phyloP scores from a whole-genome alignment of 768 basidiomycete species.

The Mycena vitilis region DNA sequence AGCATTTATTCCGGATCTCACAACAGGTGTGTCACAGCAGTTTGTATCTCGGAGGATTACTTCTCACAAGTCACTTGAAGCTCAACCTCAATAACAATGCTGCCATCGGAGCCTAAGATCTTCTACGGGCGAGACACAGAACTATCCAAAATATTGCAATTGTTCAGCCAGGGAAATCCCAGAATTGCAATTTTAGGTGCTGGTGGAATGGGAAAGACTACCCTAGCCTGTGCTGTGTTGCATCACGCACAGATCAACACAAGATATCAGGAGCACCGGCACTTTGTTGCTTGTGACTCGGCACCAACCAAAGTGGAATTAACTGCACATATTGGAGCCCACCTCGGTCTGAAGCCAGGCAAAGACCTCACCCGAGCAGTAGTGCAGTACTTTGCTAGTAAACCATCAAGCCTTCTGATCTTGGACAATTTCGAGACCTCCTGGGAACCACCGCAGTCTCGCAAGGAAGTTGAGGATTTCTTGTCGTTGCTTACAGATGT shows the following conservation, averaged over 20 bases:
- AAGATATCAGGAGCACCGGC: not conserved
- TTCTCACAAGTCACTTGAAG: not conserved
- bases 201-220: slow-evolving; percentile 16
- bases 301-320: not conserved
- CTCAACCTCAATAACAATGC: slow-evolving; percentile 6
- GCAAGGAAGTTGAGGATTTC: slow-evolving; percentile 4
- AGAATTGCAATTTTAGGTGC: slow-evolving; percentile 14
- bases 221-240: not conserved
- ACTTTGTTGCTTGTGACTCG: slow-evolving; percentile 11
- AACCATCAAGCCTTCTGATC: not conserved
- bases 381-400: not conserved
- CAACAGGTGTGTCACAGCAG: not conserved
- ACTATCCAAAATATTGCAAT: not conserved
- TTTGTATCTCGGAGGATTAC: not conserved
- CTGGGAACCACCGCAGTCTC: not conserved
- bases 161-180: not conserved
- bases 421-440: slow-evolving; percentile 11
- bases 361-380: not conserved
- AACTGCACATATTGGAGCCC: not conserved
- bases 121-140: slow-evolving; percentile 14
- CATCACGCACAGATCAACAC: not conserved
- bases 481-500: slow-evolving; percentile 4
- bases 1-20: not conserved
- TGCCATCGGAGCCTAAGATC: slow-evolving; percentile 5
- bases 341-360: not conserved